Conservation (phyloP, 331 rosid species). For the Malus hybrid region DNA sequence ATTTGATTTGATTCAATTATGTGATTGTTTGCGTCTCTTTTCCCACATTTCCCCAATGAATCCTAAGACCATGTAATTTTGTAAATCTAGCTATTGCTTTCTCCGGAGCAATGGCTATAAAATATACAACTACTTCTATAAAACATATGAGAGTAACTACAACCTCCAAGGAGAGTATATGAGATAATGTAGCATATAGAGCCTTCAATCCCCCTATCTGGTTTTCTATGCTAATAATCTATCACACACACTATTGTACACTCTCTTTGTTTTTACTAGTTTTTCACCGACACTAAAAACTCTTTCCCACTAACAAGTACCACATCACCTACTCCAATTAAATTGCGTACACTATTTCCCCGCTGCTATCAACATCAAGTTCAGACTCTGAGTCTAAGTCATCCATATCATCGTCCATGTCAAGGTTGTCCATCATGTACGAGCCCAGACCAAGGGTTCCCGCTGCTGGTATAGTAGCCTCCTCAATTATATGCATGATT, state of each 20-base stretch:
- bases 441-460: slow-evolving; percentile 47
- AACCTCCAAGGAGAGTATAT: slow-evolving; percentile 4
- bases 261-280: slow-evolving; percentile 1
- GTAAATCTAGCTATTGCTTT: too few species aligned
- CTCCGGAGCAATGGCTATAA: too few species aligned
- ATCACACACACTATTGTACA: slow-evolving; percentile 11
- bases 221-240: slow-evolving; percentile 18
- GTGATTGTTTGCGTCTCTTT: too few species aligned
- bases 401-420: slow-evolving; percentile 69
- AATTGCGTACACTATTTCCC: slow-evolving; percentile 89
- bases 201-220: background rate
- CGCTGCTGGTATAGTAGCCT: slow-evolving; percentile 84
- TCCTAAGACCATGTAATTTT: too few species aligned
- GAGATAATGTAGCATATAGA: background rate
- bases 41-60: too few species aligned
- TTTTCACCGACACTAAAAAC: slow-evolving; percentile 4
- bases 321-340: slow-evolving; percentile 14
- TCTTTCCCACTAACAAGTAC: background rate
- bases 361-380: slow-evolving; percentile 91
- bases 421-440: slow-evolving; percentile 40
- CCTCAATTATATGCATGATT: slow-evolving; percentile 90
- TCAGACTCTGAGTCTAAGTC: slow-evolving; percentile 76
- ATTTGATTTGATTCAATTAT: too few species aligned
- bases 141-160: background rate
- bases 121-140: slow-evolving; percentile 5